Evolutionary conservation across 2,329 filamentous ascomycete genomes (phyloP), one percentile per base, ranked within the genome.

Genomic region (Arthrinium phaeospermum): DNA sequence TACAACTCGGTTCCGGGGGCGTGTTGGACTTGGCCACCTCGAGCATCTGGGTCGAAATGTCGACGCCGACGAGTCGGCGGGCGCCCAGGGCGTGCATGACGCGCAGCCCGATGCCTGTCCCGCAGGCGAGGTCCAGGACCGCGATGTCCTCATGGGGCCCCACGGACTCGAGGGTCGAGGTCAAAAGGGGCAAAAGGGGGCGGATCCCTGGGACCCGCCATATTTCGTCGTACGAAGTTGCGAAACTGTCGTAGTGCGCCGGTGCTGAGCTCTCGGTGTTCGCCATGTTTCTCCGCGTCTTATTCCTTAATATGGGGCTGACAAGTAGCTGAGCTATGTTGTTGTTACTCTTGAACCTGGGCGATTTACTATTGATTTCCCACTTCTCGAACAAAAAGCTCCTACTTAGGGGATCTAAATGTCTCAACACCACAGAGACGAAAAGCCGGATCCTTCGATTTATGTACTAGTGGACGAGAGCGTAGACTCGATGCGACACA

Each of bases 1-100:
- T 71, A 27, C 27, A 68, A 30, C 24, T 68, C 67, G 16, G 45
- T 49, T 3, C n/a, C 67, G 27, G 24, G 5, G 27, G 64, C 44
- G 70, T 68, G 37, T 41, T 57, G 1, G 41, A 45, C 27, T 57
- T 68, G 44, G 69, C 69, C 19, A 67, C 53, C 69, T 71, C 53
- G 24, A 71, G 69, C 69, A 71, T 71, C 53, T 67, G 69, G n/a
- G 37, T 53, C 44, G 69, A 71, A 41, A 71, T 61, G 53, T 71
- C 69, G 10, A 71, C 69, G 41, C 69, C 69, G 24, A 67, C 53
- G 19, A 71, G 53, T 10, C 51, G 49, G 53, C 34, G 24, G 37
- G 69, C 69, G 16, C 69, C 69, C 19, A 64, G 37, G n/a, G 69
- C n/a, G 13, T 57, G 49, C 53, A 47, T 44, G 13, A 71, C 16